Evolutionary conservation across 2,329 filamentous ascomycete genomes (phyloP).

Genomic region (Lomentospora prolificans): DNA sequence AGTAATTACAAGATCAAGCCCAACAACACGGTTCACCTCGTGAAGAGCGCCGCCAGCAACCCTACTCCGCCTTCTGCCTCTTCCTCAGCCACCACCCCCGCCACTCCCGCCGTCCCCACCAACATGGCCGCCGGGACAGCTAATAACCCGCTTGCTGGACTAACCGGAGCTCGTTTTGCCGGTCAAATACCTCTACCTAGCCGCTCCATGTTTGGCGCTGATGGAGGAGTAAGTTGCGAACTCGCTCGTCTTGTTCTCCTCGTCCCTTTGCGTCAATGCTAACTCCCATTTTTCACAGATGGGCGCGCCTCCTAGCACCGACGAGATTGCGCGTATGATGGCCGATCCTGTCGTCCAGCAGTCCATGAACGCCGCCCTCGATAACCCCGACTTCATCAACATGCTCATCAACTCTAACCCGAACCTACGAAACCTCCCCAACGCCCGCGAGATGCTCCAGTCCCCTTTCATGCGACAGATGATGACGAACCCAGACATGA

Average conservation of each 20-base stretch:
- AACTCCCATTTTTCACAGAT: no score
- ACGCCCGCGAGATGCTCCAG: slow-evolving; percentile 74
- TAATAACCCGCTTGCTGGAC: slow-evolving; percentile 79
- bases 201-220: slow-evolving; percentile 81
- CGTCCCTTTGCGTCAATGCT: no score
- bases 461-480: slow-evolving; percentile 83
- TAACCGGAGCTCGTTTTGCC: slow-evolving; percentile 90
- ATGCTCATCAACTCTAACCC: slow-evolving; percentile 92
- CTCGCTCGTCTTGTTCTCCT: neutral
- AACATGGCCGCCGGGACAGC: slow-evolving; percentile 77
- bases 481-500: slow-evolving; percentile 82
- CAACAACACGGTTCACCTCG: slow-evolving; percentile 90
- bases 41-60: slow-evolving; percentile 93
- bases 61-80: slow-evolving; percentile 33
- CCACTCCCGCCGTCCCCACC: slow-evolving; percentile 43
- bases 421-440: slow-evolving; percentile 62
- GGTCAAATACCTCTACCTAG: slow-evolving; percentile 84
- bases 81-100: slow-evolving; percentile 29
- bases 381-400: slow-evolving; percentile 89
- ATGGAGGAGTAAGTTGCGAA: slow-evolving; percentile 68
- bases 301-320: slow-evolving; percentile 74
- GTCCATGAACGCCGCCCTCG: slow-evolving; percentile 87
- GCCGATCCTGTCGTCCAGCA: slow-evolving; percentile 79
- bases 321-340: slow-evolving; percentile 75
- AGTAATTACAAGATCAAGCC: slow-evolving; percentile 88